Percentiles rank a stretch among this genome's conserved stretches.
Evolutionary conservation across 306 rosid species (phyloP).

Genomic region (Hylodesmum podocarpum): DNA sequence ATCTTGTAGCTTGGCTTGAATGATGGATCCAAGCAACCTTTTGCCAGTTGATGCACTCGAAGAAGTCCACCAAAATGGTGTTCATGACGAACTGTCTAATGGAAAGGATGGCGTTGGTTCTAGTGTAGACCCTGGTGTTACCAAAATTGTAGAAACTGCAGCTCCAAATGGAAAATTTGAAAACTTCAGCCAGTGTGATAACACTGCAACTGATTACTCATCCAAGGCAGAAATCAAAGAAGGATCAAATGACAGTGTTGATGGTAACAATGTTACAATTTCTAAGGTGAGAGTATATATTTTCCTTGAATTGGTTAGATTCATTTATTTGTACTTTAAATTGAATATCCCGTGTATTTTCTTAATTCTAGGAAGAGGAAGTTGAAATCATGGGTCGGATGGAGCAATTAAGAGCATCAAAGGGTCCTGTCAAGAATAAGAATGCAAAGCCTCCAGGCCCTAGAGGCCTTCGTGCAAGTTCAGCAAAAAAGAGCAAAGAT

Average conservation of each 20-base stretch:
- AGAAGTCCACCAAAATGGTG: conserved; percentile 63
- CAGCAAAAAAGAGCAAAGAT: conserved; percentile 52
- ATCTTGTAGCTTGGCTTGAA: conserved; percentile 47
- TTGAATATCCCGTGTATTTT: conserved; percentile 28
- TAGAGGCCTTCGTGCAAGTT: conserved; percentile 40
- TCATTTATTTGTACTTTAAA: conserved; percentile 4
- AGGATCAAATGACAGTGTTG: conserved; percentile 39
- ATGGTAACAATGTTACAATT: conserved; percentile 40
- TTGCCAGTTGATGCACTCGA: conserved; percentile 49
- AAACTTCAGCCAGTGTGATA: conserved; percentile 42
- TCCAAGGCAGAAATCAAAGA: conserved; percentile 47
- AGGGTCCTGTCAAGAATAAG: conserved; percentile 57
- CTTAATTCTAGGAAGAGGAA: conserved; percentile 50
- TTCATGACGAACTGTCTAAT: conserved; percentile 32
- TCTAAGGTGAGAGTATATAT: conserved; percentile 50
- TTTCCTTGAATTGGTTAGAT: conserved; percentile 7
- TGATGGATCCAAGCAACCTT: conserved; percentile 63
- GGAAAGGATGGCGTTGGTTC: conserved; percentile 39
- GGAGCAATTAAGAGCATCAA: conserved; percentile 42
- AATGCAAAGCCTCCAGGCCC: conserved; percentile 50
- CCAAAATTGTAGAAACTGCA: conserved; percentile 31
- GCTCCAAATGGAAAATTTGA: conserved; percentile 49
- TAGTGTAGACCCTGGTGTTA: conserved; percentile 32
- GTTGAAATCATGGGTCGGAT: conserved; percentile 36
- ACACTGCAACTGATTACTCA: conserved; percentile 35